Evolutionary conservation across 148 eudicot genomes (phyloP), one percentile per base, ranked within the genome.

Genomic region (Spergularia marina): DNA sequence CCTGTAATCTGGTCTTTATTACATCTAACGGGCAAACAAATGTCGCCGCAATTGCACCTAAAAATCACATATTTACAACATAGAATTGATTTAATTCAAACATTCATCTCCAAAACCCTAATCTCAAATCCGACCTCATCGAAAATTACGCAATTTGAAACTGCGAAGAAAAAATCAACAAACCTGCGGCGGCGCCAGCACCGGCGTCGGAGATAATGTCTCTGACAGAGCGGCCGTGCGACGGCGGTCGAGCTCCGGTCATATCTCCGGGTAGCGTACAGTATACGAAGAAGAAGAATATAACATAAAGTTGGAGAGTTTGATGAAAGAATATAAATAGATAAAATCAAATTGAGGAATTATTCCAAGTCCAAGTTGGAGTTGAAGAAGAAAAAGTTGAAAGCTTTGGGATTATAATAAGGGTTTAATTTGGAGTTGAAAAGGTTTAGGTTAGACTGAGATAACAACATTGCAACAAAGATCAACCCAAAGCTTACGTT

Each of bases 11-110:
- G 25, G 98, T 94, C 86, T 94, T 94, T 47, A 94, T 87, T 39
- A 94, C 97, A 83, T 94, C 98, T 75, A 94, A 86, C 13, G 98
- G 98, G 74, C 97, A 91, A 65, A 94, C 83, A 70, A 87, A 72
- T 40, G 97, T 94, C 25, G 98, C 98, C 70, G 98, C 94, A 68
- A 94, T 90, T 56, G 91, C 89, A 85, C 98, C 98, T 94, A 74
- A 76, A 74, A 13, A 49, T 47, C 53, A 66, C 20, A 58, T 16
- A 18, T 18, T 18, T 41, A 57, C 58, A 15, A 74, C 36, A 30
- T 16, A 7, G 70, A 61, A 34, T 59, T 17, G 11, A 23, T 12
- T 1, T 20, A 20, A 18, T 40, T 30, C 51, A 47, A 62, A n/a
- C 51, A 30, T 39, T 41, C 41, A 53, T 13, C 54, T 11, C 20